A percentile compares a stretch with the other conserved stretches of the same genome.
These are phyloP conservation scores for Zasmidium cellare DNA, from an alignment of 2,329 filamentous ascomycete genomes.

Conservation along the genomic window DNA sequence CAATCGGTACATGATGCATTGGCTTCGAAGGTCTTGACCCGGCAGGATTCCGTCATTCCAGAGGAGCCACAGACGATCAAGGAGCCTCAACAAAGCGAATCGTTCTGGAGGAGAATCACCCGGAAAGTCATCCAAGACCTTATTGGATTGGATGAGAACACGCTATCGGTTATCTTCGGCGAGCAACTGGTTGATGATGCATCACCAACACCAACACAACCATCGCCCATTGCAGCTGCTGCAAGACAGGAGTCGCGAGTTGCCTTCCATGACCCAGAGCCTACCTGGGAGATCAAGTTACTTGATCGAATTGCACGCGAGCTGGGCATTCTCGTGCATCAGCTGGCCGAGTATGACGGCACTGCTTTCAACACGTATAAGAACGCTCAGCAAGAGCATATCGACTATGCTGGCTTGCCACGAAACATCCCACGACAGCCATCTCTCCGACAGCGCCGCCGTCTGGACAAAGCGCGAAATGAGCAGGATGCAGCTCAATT, in stretches of 20 bases:
- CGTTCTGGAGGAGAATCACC: constrained; percentile 78
- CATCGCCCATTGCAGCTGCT: constrained; percentile 32
- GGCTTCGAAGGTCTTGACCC: constrained; percentile 16
- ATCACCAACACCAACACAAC: constrained; percentile 33
- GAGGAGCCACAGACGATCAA: constrained; percentile 20
- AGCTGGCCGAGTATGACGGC: constrained; percentile 81
- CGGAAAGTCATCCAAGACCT: constrained; percentile 83
- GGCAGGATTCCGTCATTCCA: constrained; percentile 27
- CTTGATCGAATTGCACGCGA: constrained; percentile 84
- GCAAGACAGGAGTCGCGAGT: constrained; percentile 33
- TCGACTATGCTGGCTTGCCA: constrained; percentile 78
- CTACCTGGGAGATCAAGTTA: constrained; percentile 72
- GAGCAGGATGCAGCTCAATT: constrained; percentile 29
- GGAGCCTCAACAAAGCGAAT: constrained; percentile 50
- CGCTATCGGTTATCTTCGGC: constrained; percentile 84
- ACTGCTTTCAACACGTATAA: constrained; percentile 78
- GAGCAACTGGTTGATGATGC: constrained; percentile 62
- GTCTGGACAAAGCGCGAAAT: constrained; percentile 16
- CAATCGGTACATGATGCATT: constrained; percentile 18
- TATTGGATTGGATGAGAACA: constrained; percentile 83
- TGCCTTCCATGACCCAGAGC: constrained; percentile 37
- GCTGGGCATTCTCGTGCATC: constrained; percentile 78
- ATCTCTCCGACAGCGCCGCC: constrained; percentile 28
- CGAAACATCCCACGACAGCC: constrained; percentile 21
- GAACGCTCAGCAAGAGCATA: constrained; percentile 51